phyloP scores from a whole-genome alignment of 1,284 basidiomycete genomes.

The Megacollybia platyphylla region DNA sequence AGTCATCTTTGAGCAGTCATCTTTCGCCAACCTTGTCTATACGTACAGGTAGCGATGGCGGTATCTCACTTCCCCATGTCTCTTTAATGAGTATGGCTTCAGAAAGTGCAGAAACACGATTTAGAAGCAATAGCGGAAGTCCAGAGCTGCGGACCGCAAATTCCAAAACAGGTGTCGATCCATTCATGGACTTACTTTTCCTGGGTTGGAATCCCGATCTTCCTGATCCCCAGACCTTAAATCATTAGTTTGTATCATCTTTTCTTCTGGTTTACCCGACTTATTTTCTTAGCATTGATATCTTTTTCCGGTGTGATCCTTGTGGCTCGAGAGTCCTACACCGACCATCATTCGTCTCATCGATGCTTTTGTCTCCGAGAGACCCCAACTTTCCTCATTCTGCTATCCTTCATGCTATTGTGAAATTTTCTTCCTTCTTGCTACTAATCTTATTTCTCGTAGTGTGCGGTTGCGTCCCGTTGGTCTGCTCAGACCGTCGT shows the following conservation, averaged over 20 bases:
- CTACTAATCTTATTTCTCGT: slow-evolving; percentile 2
- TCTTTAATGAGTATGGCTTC: slow-evolving; percentile 30
- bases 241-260: slow-evolving; percentile 50
- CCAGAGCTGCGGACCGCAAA: slow-evolving; percentile 29
- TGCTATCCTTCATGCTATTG: slow-evolving; percentile 74
- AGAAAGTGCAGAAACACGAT: slow-evolving; percentile 26
- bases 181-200: slow-evolving; percentile 51
- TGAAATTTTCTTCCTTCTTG: slow-evolving; percentile 12
- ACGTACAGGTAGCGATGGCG: slow-evolving; percentile 16
- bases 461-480: slow-evolving; percentile 77
- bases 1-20: slow-evolving; percentile 3
- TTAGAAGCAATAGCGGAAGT: slow-evolving; percentile 35
- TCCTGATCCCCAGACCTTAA: slow-evolving; percentile 55
- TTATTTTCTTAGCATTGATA: slow-evolving; percentile 42
- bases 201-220: slow-evolving; percentile 75
- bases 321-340: slow-evolving; percentile 72
- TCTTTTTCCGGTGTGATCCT: slow-evolving; percentile 75
- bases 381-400: slow-evolving; percentile 72
- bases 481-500: slow-evolving; percentile 63
- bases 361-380: slow-evolving; percentile 61
- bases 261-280: slow-evolving; percentile 6
- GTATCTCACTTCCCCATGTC: slow-evolving; percentile 33
- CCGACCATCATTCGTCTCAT: slow-evolving; percentile 62
- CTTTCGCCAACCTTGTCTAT: slow-evolving; percentile 8
- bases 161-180: slow-evolving; percentile 27